Base-by-base conservation (phyloP, 352 stramenopile genomes). In the Phytophthora melonis region DNA sequence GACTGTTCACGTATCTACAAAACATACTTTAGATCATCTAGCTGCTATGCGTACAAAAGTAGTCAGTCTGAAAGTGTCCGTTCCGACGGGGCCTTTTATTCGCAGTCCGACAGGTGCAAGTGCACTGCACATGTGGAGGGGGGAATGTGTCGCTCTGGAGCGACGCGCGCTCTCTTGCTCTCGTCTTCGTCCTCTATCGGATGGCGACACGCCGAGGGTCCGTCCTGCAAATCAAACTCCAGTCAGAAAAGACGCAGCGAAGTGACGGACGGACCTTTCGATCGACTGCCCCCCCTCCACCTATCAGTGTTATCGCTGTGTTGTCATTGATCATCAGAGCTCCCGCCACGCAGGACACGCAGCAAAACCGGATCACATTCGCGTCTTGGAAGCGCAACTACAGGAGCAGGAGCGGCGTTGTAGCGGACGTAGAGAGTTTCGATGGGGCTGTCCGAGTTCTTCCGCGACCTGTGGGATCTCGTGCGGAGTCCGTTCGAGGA, bases 401-500 rank as follows among this genome's bases (percentile, higher is more conserved):
- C 36, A 43, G 36, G 43, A 52, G 9, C 47, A 54, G 27, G 59
- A 52, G 49, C 55, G 25, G 55, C 39, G 18, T 43, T 43, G 11
- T 43, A 43, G 36, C 36, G 9, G 41, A 36, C 69, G 56, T 59
- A 30, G 27, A 60, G 19, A 49, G 6, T 21, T 49, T 14, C 34
- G 13, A 80, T 80, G 73, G 63, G 62, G 8, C 3, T 75, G 18
- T 75, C 70, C 4, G 56, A 34, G 36, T 69, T 75, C 45, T 67
- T 81, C 21, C 59, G 41, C 4, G 25, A 25, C 53, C 36, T 78
- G 30, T 78, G 70, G 74, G 70, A 81, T 30, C 50, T 84, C n/a
- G 58, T 84, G 45, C 43, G 77, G 11, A 70, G 66, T 45, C 74
- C 77, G 30, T 84, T 84, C 39, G 68, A 72, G 54, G 70, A 81